Percentiles rank a stretch among this genome's conserved stretches.
These are phyloP conservation scores for Ustilago shanxiensis DNA, from an alignment of 1,284 basidiomycete species.

Conservation along the genomic window DNA sequence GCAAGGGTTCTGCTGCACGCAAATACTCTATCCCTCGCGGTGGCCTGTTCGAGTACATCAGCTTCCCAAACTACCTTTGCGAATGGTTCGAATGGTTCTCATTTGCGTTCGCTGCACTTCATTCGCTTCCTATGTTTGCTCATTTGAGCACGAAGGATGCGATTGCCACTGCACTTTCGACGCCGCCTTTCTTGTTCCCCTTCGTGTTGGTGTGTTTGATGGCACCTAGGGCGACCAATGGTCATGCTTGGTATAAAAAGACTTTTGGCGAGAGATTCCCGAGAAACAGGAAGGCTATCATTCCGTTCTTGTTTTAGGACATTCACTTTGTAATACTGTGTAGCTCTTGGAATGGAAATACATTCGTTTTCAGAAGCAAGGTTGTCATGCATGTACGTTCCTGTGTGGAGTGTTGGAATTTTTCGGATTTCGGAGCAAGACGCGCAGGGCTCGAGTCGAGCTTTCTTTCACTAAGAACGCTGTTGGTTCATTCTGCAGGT, in stretches of 20 bases:
- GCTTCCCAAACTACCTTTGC: conserved; percentile 93
- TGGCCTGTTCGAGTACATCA: conserved; percentile 81
- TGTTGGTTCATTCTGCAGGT: background rate
- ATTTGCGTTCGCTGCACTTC: conserved; percentile 59
- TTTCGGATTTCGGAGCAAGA: conserved; percentile 8
- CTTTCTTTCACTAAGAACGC: background rate
- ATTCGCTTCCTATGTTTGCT: conserved; percentile 53
- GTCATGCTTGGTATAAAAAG: conserved; percentile 83
- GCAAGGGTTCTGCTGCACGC: conserved; percentile 68
- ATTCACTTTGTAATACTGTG: too few relatives aligned
- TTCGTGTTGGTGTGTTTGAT: conserved; percentile 79
- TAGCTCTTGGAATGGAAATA: too few relatives aligned
- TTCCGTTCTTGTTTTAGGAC: conserved; percentile 79
- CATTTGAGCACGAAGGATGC: conserved; percentile 32
- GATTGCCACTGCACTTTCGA: conserved; percentile 41
- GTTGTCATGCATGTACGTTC: background rate
- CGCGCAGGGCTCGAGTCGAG: background rate
- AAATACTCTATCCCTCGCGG: conserved; percentile 87
- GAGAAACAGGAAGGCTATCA: conserved; percentile 76
- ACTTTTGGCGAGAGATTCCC: conserved; percentile 79
- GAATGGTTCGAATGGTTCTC: conserved; percentile 75
- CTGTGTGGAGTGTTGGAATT: background rate
- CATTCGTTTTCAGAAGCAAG: too few relatives aligned
- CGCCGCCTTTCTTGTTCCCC: conserved; percentile 74
- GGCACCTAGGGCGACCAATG: conserved; percentile 82